Base-by-base conservation (phyloP, 768 basidiomycete genomes). In the Panaeolus cyanescens region DNA sequence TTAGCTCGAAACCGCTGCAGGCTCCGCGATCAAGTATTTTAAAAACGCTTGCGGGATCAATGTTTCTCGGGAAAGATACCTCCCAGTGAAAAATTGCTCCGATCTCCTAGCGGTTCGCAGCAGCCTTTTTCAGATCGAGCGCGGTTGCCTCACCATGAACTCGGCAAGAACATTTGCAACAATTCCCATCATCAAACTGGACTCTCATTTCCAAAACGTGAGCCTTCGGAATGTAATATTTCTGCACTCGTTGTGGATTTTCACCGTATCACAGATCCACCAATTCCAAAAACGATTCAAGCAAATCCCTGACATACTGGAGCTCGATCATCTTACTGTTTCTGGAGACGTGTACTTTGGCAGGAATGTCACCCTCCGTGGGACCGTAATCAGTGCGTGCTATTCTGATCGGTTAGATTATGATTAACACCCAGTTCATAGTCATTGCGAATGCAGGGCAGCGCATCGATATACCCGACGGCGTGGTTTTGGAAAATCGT, bases 171-270 rank as follows among this genome's bases (percentile, higher is more conserved):
- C 93, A 87, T 95, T 95, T 70, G 86, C 83, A 69, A 90, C 86
- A n/a, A 89, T 92, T 30, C 96, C 95, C n/a, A 93, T 96, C 55
- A 92, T 98, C 83, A 97, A 97, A 80, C 85, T 97, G 56, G 95
- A 95, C 45, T 93, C 95, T 75, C 91, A 92, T 73, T 97, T 99
- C 87, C 97, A 96, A 84, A 96, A 19, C 20, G 40, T 42, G 40
- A 42, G 40, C 8, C 6, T 39, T 39, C 6, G 9, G 17, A n/a
- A 39, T 39, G 19, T 42, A 42, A 20, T 42, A 2, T 5, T 42
- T 1, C 5, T 13, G 40, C 6, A 22, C n/a, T n/a, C 4, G 20
- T 8, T 22, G 33, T 6, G 6, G 33, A 34, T 6, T 13, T 22
- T 42, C 20, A 22, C 22, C 20, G 12, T 5, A 22, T 25, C 8